Conservation (phyloP, 164 flowering plant species). For the Liquidambar formosana region DNA sequence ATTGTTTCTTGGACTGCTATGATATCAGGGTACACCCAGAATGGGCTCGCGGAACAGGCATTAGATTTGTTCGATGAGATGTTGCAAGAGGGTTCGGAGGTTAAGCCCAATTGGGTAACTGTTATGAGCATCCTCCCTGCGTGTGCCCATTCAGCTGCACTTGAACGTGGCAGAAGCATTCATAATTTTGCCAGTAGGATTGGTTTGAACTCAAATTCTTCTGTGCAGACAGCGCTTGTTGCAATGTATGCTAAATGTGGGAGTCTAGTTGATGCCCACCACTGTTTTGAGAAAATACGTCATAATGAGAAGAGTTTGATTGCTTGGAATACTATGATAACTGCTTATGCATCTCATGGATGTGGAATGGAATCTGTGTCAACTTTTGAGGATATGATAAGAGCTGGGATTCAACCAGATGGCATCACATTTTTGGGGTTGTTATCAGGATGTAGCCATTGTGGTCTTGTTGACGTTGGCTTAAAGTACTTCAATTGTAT, state of each 20-base stretch:
- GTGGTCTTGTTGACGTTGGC: slow-evolving; percentile 53
- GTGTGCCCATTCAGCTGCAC: slow-evolving; percentile 48
- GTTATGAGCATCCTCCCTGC: slow-evolving; percentile 63
- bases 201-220: slow-evolving; percentile 41
- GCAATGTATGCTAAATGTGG: slow-evolving; percentile 68
- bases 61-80: slow-evolving; percentile 47
- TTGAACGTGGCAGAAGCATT: slow-evolving; percentile 47
- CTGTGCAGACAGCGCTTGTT: slow-evolving; percentile 45
- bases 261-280: slow-evolving; percentile 37
- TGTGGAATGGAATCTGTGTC: slow-evolving; percentile 35
- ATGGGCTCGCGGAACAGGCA: slow-evolving; percentile 46
- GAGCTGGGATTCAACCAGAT: slow-evolving; percentile 48
- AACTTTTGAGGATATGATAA: slow-evolving; percentile 49
- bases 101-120: slow-evolving; percentile 63
- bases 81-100: slow-evolving; percentile 28
- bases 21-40: slow-evolving; percentile 61
- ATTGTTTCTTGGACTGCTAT: slow-evolving; percentile 62
- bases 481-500: slow-evolving; percentile 42
- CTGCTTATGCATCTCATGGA: slow-evolving; percentile 66
- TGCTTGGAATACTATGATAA: slow-evolving; percentile 59
- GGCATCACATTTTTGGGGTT: slow-evolving; percentile 46
- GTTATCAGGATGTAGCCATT: slow-evolving; percentile 60
- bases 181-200: slow-evolving; percentile 38
- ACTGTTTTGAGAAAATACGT: slow-evolving; percentile 34
- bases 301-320: slow-evolving; percentile 27